These are phyloP conservation scores for Coprinopsis sp. DNA, from an alignment of 768 basidiomycete genomes.

Conservation along the genomic window DNA sequence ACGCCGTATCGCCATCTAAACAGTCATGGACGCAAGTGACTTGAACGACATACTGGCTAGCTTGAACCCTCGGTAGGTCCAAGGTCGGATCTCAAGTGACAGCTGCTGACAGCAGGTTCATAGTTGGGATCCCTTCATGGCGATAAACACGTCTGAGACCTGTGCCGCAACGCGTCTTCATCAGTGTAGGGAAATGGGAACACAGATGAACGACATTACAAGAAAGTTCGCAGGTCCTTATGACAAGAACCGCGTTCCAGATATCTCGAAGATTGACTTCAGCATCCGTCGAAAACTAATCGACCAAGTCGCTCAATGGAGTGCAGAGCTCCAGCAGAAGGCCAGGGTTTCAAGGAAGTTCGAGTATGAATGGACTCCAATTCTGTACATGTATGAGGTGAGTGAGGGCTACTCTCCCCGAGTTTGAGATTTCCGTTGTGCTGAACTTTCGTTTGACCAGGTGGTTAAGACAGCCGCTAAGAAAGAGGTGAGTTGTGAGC, in stretches of 20 bases:
- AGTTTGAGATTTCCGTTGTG: too few species aligned
- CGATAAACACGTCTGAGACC: slow-evolving; percentile 24
- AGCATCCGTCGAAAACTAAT: slow-evolving; percentile 24
- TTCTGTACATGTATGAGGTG: slow-evolving; percentile 30
- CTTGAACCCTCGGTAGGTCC: too few species aligned
- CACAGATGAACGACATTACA: slow-evolving; percentile 22
- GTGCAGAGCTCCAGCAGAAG: slow-evolving; percentile 2
- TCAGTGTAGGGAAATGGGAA: slow-evolving; percentile 26
- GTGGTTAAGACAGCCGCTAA: slow-evolving; percentile 24
- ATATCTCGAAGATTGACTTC: slow-evolving; percentile 22
- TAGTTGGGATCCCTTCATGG: slow-evolving; percentile 26
- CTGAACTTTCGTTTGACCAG: too few species aligned
- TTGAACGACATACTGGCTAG: too few species aligned
- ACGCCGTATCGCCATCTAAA: too few species aligned
- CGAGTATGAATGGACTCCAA: slow-evolving; percentile 22
- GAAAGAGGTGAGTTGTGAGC: slow-evolving; percentile 15
- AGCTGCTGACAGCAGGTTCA: too few species aligned
- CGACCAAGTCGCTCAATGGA: slow-evolving; percentile 20
- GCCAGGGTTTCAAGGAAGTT: background rate
- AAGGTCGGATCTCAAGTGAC: too few species aligned
- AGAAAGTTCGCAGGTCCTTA: slow-evolving; percentile 19
- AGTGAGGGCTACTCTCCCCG: too few species aligned
- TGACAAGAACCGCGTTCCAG: slow-evolving; percentile 16
- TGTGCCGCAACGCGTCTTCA: slow-evolving; percentile 26
- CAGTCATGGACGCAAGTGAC: too few species aligned